A percentile compares a stretch with the other conserved stretches of the same genome.
phyloP scores from a whole-genome alignment of 192 early-diverging fungal genomes.

The Blastocladiella britannica region DNA sequence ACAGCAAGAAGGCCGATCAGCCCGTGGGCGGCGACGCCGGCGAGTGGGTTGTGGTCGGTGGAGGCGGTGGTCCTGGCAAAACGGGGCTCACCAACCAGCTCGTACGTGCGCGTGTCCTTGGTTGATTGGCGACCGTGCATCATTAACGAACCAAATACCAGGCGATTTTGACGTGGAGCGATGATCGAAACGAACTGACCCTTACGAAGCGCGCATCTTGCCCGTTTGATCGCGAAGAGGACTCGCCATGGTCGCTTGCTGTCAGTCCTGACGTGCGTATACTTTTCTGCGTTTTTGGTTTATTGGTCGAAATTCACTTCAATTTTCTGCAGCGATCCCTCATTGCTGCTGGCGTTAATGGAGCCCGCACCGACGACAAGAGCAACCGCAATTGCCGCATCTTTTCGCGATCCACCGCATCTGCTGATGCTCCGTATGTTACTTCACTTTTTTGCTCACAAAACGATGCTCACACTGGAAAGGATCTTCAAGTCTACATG shows the following conservation, averaged over 20 bases:
- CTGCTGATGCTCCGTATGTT: neutral
- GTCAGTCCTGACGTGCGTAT: neutral
- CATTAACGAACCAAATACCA: neutral
- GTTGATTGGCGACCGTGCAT: neutral
- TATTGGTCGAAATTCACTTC: neutral
- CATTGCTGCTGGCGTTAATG: neutral
- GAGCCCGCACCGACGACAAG: neutral
- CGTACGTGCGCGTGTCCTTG: neutral
- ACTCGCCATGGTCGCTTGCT: neutral
- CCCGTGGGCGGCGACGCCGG: neutral
- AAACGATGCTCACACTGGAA: neutral
- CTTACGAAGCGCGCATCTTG: neutral
- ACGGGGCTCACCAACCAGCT: neutral
- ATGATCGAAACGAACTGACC: neutral
- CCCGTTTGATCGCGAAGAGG: neutral
- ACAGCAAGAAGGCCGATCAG: neutral
- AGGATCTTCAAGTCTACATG: neutral
- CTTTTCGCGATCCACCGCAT: neutral
- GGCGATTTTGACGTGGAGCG: neutral
- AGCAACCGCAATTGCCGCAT: neutral
- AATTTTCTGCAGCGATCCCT: neutral
- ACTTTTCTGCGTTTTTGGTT: too few species aligned
- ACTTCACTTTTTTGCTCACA: neutral
- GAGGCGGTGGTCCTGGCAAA: neutral
- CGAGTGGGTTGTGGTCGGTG: neutral